Conservation (phyloP, 345 rosid species). For the Noccaea caerulescens region DNA sequence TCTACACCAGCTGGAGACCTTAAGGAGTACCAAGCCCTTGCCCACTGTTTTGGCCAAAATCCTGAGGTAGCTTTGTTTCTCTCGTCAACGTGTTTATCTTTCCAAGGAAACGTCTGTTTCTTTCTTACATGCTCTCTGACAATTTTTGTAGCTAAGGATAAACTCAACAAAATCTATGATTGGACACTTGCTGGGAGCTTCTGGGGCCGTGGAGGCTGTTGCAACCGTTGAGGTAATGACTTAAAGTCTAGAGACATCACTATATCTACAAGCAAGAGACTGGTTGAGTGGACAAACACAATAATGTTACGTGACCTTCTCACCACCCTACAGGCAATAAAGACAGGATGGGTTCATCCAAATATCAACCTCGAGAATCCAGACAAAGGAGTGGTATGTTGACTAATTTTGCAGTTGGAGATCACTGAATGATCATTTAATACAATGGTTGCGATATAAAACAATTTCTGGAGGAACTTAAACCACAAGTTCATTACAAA, state of each 20-base stretch:
- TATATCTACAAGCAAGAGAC: slow-evolving; percentile 9
- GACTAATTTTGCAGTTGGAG: neutral
- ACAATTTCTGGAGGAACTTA: neutral
- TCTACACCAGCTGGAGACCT: slow-evolving; percentile 90
- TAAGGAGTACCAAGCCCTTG: slow-evolving; percentile 78
- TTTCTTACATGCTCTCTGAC: slow-evolving; percentile 30
- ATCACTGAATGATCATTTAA: neutral
- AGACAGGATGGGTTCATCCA: slow-evolving; percentile 95
- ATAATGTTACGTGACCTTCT: neutral
- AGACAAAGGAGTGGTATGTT: slow-evolving; percentile 73
- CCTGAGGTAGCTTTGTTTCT: slow-evolving; percentile 53
- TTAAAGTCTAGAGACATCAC: slow-evolving; percentile 1
- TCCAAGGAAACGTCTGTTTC: neutral
- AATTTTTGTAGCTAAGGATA: slow-evolving; percentile 59
- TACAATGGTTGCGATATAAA: neutral
- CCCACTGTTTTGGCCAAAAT: slow-evolving; percentile 80
- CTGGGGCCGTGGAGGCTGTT: slow-evolving; percentile 95
- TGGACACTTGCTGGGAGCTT: slow-evolving; percentile 91
- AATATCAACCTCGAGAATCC: slow-evolving; percentile 89
- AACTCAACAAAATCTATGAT: slow-evolving; percentile 96
- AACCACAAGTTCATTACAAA: slow-evolving; percentile 9
- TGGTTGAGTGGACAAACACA: slow-evolving; percentile 1
- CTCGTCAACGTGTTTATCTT: too few relatives aligned
- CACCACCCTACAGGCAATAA: slow-evolving; percentile 64
- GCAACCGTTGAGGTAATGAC: slow-evolving; percentile 75